Evolutionary conservation across 2,329 filamentous ascomycete genomes (phyloP).

Genomic region (Diaporthe sp.): DNA sequence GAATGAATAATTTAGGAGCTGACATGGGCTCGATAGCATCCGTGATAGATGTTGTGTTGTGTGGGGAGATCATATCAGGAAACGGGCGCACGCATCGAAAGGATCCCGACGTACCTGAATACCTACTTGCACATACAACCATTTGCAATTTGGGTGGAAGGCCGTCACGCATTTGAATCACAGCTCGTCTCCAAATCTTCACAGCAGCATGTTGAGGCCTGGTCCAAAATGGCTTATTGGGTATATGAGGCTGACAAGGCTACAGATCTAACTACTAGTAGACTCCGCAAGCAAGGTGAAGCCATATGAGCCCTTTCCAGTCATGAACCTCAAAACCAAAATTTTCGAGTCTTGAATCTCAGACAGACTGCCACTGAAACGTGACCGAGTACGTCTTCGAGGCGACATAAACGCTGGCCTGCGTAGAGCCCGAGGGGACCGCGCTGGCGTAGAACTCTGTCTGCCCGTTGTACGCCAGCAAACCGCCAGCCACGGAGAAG

Average conservation of each 20-base stretch:
- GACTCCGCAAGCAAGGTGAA: not conserved
- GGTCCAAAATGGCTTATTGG: not conserved
- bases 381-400: constrained; percentile 24
- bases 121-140: not conserved
- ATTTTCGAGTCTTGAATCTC: not conserved
- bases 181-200: too few relatives aligned
- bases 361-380: constrained; percentile 27
- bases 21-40: not conserved
- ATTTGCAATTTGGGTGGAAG: not conserved
- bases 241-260: not conserved
- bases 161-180: not conserved
- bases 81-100: too few relatives aligned
- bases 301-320: not conserved
- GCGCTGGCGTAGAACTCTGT: constrained; percentile 29
- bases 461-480: constrained; percentile 31
- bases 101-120: too few relatives aligned
- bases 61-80: too few relatives aligned
- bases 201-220: not conserved
- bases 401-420: constrained; percentile 22
- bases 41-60: too few relatives aligned
- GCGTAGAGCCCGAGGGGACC: not conserved
- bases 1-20: not conserved
- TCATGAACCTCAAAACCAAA: not conserved
- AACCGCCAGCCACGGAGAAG: constrained; percentile 22
- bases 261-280: not conserved